Conservation (phyloP, 768 basidiomycete species). For the Boletus rufocinnamomeus region DNA sequence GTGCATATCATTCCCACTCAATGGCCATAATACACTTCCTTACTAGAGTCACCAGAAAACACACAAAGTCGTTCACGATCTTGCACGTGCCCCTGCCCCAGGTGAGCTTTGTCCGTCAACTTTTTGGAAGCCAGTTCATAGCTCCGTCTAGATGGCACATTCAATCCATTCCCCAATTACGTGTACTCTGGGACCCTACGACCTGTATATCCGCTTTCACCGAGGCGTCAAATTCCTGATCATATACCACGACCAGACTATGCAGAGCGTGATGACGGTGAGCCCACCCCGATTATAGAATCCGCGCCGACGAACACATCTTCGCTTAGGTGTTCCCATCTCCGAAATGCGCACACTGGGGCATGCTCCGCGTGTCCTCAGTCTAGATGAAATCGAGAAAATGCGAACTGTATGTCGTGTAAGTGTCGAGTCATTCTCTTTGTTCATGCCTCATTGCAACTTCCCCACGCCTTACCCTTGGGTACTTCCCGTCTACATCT, state of each 20-base stretch:
- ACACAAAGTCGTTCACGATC: conserved; percentile 75
- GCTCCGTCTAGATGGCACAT: conserved; percentile 61
- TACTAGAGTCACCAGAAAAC: conserved; percentile 56
- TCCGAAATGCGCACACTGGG: conserved; percentile 60
- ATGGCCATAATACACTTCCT: neutral
- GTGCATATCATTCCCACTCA: conserved; percentile 16
- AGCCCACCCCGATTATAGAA: conserved; percentile 24
- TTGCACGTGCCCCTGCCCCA: conserved; percentile 42
- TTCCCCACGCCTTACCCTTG: neutral
- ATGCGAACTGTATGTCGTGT: conserved; percentile 89
- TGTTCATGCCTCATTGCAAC: neutral
- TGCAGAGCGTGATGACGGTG: conserved; percentile 60
- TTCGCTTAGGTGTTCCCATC: conserved; percentile 53
- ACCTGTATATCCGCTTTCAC: conserved; percentile 87
- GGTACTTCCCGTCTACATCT: neutral
- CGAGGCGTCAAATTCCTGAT: conserved; percentile 72
- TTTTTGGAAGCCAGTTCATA: neutral
- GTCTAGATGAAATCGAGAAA: conserved; percentile 76
- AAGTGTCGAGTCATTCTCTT: conserved; percentile 35
- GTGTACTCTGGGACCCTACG: conserved; percentile 77
- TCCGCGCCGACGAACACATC: neutral
- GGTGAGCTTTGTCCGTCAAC: conserved; percentile 8
- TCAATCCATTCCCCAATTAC: conserved; percentile 77
- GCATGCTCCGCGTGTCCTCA: conserved; percentile 65
- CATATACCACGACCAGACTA: conserved; percentile 91